Percentiles rank a stretch among this genome's conserved stretches.
phyloP scores from a whole-genome alignment of 78 protist species.

The Dictyostelium purpureum region DNA sequence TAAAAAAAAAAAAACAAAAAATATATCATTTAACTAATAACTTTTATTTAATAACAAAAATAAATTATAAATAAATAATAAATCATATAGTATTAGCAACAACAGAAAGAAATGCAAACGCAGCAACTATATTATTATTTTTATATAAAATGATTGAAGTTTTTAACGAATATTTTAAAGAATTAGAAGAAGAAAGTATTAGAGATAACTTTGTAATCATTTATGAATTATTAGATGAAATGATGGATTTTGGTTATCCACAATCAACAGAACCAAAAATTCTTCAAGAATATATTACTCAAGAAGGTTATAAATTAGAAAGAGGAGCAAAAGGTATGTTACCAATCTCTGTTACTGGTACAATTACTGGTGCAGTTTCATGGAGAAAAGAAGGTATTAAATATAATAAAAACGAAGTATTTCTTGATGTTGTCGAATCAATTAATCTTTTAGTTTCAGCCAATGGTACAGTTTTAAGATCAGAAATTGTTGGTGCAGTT shows the following conservation, averaged over 20 bases:
- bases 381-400: constrained; percentile 96
- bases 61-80: background rate
- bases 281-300: constrained; percentile 95
- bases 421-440: constrained; percentile 97
- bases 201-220: constrained; percentile 98
- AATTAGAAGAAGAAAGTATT: constrained; percentile 96
- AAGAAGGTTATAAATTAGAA: constrained; percentile 91
- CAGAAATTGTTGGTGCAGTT: constrained; percentile 96
- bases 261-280: constrained; percentile 96
- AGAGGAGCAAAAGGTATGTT: constrained; percentile 50
- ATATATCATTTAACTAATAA: background rate
- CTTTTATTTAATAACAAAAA: background rate
- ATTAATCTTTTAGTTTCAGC: constrained; percentile 90
- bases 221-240: constrained; percentile 99
- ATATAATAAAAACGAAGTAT: constrained; percentile 96
- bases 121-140: constrained; percentile 88
- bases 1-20: background rate
- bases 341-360: constrained; percentile 30
- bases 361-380: constrained; percentile 81
- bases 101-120: constrained; percentile 95
- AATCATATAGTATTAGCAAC: constrained; percentile 91
- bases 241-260: constrained; percentile 99
- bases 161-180: constrained; percentile 90
- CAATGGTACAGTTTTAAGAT: constrained; percentile 91
- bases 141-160: constrained; percentile 93